Evolutionary conservation across 805 yeast genomes (phyloP), one percentile per base, ranked within the genome.

Genomic region (Komagataella pseudopastoris): DNA sequence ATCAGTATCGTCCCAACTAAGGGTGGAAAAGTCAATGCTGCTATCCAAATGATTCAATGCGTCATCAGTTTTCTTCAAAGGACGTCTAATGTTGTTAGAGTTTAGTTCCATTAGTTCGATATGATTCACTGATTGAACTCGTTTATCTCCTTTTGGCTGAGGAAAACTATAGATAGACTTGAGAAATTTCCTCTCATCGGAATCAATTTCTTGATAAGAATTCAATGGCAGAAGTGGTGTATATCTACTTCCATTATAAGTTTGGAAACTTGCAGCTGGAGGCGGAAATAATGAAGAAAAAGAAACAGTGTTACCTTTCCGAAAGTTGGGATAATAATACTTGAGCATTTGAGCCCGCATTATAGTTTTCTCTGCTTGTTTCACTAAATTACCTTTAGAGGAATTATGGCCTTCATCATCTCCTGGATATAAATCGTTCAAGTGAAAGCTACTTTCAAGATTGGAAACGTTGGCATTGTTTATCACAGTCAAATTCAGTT

Each of bases 1-100:
- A 8, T 66, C 70, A 23, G 79, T 81, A 58, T 82, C 86, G 56
- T 85, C 80, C 95, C 95, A 87, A 53, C 83, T 88, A 16, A 85
- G 83, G 0, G 89, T 74, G 0, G 90, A 83, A 20, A 86, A 66
- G 2, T 83, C 68, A 50, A 84, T 60, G 53, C 82, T 85, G 45
- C 76, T 78, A 36, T 77, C 66, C 55, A 65, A 78, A 3, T 30
- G 39, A 14, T 30, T 30, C 14, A 30, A 14, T 30, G 39, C 14
- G 5, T 30, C 39, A 12, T 30, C 14, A 2, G 3, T 8, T 10
- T 30, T 30, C 39, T n/a, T 30, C 8, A 10, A 10, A 10, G 39
- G 39, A 3, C 8, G 10, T 30, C 8, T 6, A 30, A 14, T 30
- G 14, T 8, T 30, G 39, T 30, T 30, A 30, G 39, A 30, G 3